These are phyloP conservation scores for Solanum pinnatisectum DNA, from an alignment of 257 asterid species.

Conservation along the genomic window DNA sequence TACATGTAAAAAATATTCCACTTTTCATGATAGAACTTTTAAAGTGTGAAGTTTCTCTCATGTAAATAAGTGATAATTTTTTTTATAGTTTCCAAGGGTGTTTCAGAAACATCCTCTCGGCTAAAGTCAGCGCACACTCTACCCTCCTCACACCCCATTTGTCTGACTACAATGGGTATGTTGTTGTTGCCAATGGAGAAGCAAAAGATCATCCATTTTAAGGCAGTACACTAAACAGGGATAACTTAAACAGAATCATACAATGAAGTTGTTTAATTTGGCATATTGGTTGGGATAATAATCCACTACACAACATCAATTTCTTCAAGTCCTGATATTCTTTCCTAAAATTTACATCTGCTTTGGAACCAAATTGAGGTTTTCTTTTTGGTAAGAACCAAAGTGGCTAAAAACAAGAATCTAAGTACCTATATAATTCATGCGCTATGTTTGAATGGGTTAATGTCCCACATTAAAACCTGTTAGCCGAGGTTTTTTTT, in stretches of 20 bases:
- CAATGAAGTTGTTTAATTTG: background rate
- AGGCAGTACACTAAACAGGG: background rate
- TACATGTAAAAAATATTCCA: background rate
- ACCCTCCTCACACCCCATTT: background rate
- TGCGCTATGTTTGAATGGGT: background rate
- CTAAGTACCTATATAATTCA: background rate
- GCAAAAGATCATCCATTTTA: background rate
- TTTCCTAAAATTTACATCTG: background rate
- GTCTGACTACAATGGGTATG: background rate
- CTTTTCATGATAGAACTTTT: background rate
- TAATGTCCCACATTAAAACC: background rate
- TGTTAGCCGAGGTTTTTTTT: background rate
- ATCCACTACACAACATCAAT: background rate
- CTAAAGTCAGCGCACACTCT: background rate
- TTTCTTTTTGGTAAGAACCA: background rate
- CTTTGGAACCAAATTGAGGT: background rate
- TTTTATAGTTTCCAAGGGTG: background rate
- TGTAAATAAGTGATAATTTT: background rate
- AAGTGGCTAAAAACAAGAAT: background rate
- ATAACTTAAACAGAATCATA: background rate
- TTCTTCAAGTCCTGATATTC: background rate
- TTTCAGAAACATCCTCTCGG: background rate
- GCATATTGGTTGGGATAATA: background rate
- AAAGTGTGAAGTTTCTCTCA: background rate
- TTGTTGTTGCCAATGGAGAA: background rate